Percentiles rank a stretch among this genome's conserved stretches.
Evolutionary conservation across 2,329 filamentous ascomycete species (phyloP).

Genomic region (Xenosphaeropsis pyriputrescens): DNA sequence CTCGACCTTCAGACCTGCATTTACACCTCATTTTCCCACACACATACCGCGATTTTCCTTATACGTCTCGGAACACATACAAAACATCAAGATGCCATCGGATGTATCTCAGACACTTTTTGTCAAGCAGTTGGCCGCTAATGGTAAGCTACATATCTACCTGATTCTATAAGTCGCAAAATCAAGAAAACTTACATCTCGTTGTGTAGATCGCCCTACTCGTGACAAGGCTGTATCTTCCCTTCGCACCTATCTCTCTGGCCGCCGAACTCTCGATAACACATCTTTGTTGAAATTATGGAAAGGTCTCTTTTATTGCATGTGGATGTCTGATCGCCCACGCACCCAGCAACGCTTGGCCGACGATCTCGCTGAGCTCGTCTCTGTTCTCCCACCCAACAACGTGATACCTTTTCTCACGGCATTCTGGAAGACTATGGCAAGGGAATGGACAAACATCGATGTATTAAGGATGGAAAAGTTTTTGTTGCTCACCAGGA

Average conservation of each 20-base stretch:
- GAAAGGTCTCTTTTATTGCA: slow-evolving; percentile 87
- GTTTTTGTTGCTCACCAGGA: slow-evolving; percentile 72
- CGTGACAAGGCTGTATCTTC: slow-evolving; percentile 66
- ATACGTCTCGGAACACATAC: no score
- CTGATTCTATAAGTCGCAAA: not conserved
- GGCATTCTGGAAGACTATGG: slow-evolving; percentile 59
- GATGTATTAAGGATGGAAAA: slow-evolving; percentile 80
- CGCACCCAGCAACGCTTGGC: slow-evolving; percentile 77
- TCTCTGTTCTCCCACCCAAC: slow-evolving; percentile 38
- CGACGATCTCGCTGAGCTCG: slow-evolving; percentile 57
- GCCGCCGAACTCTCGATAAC: slow-evolving; percentile 41
- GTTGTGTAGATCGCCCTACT: slow-evolving; percentile 53
- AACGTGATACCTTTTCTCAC: slow-evolving; percentile 32
- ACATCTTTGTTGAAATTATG: slow-evolving; percentile 77
- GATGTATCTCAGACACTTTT: slow-evolving; percentile 18
- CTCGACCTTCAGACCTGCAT: no score
- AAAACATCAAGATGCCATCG: slow-evolving; percentile 1
- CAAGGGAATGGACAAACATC: slow-evolving; percentile 53
- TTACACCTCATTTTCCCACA: no score
- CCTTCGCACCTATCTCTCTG: slow-evolving; percentile 61
- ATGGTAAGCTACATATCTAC: slow-evolving; percentile 11
- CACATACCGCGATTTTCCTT: no score
- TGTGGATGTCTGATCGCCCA: slow-evolving; percentile 89
- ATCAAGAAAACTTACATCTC: not conserved
- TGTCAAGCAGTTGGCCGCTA: slow-evolving; percentile 20